phyloP scores from a whole-genome alignment of 2,329 filamentous ascomycete genomes.

The Xylaria sp. region DNA sequence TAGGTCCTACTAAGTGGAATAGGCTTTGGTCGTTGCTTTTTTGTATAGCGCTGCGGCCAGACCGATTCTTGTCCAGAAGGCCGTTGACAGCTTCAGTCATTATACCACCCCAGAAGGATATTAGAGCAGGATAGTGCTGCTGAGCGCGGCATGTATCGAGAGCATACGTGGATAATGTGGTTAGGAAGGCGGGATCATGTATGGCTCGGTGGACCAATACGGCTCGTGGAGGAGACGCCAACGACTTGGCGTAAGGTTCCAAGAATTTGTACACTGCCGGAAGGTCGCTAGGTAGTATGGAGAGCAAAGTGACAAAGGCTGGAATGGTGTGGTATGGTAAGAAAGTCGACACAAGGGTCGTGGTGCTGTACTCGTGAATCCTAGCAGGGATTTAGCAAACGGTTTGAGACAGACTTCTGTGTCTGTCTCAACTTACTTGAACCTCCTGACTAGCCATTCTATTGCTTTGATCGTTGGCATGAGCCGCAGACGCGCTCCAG shows the following conservation, averaged over 20 bases:
- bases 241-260: constrained; percentile 82
- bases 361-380: constrained; percentile 90
- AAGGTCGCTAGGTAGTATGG: constrained; percentile 82
- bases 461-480: constrained; percentile 90
- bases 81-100: constrained; percentile 86
- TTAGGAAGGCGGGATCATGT: constrained; percentile 80
- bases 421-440: constrained; percentile 69
- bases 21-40: constrained; percentile 84
- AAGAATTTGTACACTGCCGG: constrained; percentile 85
- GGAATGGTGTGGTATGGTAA: constrained; percentile 91
- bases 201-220: constrained; percentile 86
- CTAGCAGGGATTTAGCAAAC: constrained; percentile 58
- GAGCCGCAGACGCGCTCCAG: constrained; percentile 79
- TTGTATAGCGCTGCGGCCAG: constrained; percentile 80
- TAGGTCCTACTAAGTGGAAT: constrained; percentile 71
- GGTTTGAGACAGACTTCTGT: not conserved
- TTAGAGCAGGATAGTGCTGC: constrained; percentile 79
- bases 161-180: constrained; percentile 81
- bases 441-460: constrained; percentile 94
- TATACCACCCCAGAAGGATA: constrained; percentile 92
- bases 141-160: constrained; percentile 76
- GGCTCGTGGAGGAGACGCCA: constrained; percentile 80
- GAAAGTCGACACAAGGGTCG: constrained; percentile 82
- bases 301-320: constrained; percentile 85
- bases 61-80: constrained; percentile 80